phyloP scores from a whole-genome alignment of 768 basidiomycete genomes.

The Boletus bicolor region DNA sequence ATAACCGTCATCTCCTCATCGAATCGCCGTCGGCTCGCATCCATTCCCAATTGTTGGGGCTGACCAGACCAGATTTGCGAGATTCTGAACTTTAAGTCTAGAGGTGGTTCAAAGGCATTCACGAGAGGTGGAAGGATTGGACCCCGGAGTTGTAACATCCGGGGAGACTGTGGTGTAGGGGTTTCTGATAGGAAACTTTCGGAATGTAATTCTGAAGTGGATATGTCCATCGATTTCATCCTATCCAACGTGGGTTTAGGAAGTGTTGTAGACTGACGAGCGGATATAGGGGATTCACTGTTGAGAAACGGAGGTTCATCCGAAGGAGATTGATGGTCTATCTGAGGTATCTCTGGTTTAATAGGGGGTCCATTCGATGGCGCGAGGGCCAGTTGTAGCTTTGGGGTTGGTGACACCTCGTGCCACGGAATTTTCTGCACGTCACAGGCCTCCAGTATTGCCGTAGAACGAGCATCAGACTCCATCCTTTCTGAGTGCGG shows the following conservation, averaged over 20 bases:
- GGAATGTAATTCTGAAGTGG: not conserved
- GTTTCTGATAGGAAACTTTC: not conserved
- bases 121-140: conserved; percentile 14
- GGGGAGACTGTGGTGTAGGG: conserved; percentile 1
- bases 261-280: not conserved
- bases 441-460: not conserved
- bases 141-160: not conserved
- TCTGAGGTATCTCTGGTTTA: not conserved
- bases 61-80: not conserved
- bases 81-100: conserved; percentile 20
- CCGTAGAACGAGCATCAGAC: not conserved
- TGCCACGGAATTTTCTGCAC: not conserved
- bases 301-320: not conserved
- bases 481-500: not conserved
- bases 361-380: not conserved
- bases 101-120: conserved; percentile 10
- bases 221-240: not conserved
- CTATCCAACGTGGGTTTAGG: not conserved
- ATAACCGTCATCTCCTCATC: conserved; percentile 21
- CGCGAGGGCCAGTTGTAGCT: not conserved
- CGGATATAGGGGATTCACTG: not conserved
- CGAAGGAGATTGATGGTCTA: not conserved
- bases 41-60: not conserved
- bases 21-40: conserved; percentile 5
- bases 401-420: not conserved